These are phyloP conservation scores for Quercus wislizeni DNA, from an alignment of 306 rosid genomes.

Conservation along the genomic window DNA sequence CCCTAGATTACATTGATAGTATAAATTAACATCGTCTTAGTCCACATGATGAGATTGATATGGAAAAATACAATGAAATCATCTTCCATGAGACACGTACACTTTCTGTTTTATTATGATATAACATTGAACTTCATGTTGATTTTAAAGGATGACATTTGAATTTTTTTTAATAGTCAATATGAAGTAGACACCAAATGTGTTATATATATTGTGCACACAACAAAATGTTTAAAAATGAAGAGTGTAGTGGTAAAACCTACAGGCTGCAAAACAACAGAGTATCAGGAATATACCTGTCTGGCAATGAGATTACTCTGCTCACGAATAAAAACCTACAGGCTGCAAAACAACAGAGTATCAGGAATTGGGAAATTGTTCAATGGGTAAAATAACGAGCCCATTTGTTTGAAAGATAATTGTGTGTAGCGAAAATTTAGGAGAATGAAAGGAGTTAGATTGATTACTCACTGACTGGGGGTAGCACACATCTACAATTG, in stretches of 20 bases:
- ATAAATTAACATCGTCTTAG: neutral
- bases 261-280: constrained; percentile 42
- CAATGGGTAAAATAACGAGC: neutral
- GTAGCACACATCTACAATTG: constrained; percentile 83
- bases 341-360: constrained; percentile 47
- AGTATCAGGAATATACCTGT: constrained; percentile 59
- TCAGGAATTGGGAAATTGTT: constrained; percentile 12
- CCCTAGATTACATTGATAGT: neutral
- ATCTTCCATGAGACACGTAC: neutral
- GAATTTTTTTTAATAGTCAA: neutral
- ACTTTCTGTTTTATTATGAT: neutral
- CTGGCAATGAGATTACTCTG: constrained; percentile 70
- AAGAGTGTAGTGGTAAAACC: constrained; percentile 6
- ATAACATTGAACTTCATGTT: neutral
- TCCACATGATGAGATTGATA: neutral
- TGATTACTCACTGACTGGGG: constrained; percentile 73
- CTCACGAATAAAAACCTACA: constrained; percentile 72
- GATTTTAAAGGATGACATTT: neutral
- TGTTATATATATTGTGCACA: constrained; percentile 1
- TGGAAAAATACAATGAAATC: neutral
- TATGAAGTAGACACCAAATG: neutral
- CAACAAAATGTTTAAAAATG: neutral
- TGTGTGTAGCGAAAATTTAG: neutral
- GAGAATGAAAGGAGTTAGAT: constrained; percentile 13
- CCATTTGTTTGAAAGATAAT: neutral